Percentiles rank a stretch among this genome's conserved stretches.
phyloP scores from a whole-genome alignment of 2,329 filamentous ascomycete species.

The Alternaria gaisen region DNA sequence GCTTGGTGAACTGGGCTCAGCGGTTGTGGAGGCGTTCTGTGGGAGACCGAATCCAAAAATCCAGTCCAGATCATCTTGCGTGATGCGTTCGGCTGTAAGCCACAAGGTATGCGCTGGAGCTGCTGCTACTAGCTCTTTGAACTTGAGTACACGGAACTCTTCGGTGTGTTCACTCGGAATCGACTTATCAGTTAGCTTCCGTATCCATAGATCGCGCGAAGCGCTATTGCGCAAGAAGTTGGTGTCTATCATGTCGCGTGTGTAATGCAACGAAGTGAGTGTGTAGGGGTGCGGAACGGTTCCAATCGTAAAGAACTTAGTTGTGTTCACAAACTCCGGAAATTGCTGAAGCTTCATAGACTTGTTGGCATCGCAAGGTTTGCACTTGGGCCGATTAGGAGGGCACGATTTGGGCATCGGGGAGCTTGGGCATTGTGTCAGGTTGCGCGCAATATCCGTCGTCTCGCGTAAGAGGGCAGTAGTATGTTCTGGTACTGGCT shows the following conservation, averaged over 20 bases:
- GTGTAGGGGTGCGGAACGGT: slow-evolving; percentile 94
- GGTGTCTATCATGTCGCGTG: slow-evolving; percentile 55
- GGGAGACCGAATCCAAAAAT: slow-evolving; percentile 87
- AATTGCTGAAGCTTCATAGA: slow-evolving; percentile 74
- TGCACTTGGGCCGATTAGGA: slow-evolving; percentile 79
- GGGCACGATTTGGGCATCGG: slow-evolving; percentile 82
- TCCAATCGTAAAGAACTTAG: slow-evolving; percentile 79
- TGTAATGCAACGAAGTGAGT: slow-evolving; percentile 71
- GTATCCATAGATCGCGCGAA: slow-evolving; percentile 80
- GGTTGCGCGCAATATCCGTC: slow-evolving; percentile 74
- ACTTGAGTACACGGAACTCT: slow-evolving; percentile 71
- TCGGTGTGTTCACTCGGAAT: slow-evolving; percentile 70
- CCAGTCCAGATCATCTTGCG: slow-evolving; percentile 83
- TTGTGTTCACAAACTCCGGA: slow-evolving; percentile 74
- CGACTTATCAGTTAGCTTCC: slow-evolving; percentile 73
- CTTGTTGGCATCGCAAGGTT: slow-evolving; percentile 70
- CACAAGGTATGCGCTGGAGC: slow-evolving; percentile 73
- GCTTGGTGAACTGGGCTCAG: slow-evolving; percentile 66
- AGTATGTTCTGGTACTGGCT: slow-evolving; percentile 79
- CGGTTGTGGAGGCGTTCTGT: slow-evolving; percentile 60
- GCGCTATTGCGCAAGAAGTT: slow-evolving; percentile 65
- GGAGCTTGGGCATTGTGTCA: slow-evolving; percentile 77
- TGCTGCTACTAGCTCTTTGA: slow-evolving; percentile 84
- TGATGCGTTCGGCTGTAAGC: slow-evolving; percentile 73
- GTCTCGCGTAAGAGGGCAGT: slow-evolving; percentile 76